Evolutionary conservation across 108 stramenopile species (phyloP).

Genomic region (Cyclotella choctawhatcheeana): DNA sequence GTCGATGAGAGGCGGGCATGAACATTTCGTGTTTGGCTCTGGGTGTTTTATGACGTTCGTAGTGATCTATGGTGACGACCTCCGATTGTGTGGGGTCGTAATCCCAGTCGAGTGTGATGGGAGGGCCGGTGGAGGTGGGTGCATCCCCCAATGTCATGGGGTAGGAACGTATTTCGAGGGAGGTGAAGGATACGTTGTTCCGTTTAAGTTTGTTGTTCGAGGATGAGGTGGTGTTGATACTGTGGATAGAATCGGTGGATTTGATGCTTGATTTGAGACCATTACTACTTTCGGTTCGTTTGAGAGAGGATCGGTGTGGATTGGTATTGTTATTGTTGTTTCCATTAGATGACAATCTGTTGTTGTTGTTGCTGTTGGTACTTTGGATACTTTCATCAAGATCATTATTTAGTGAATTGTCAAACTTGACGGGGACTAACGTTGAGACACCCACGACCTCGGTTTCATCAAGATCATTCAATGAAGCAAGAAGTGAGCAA

Average conservation of each 20-base stretch:
- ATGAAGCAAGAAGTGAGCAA: too few relatives aligned
- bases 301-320: neutral
- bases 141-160: constrained; percentile 28
- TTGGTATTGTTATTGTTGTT: too few relatives aligned
- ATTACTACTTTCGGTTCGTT: neutral
- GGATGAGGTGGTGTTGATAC: too few relatives aligned
- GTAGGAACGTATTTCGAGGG: constrained; percentile 44
- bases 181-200: constrained; percentile 33
- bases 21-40: constrained; percentile 44
- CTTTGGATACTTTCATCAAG: too few relatives aligned
- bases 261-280: neutral
- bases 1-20: constrained; percentile 48
- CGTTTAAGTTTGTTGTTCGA: constrained; percentile 9
- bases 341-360: too few relatives aligned
- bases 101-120: constrained; percentile 39
- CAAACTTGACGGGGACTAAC: neutral
- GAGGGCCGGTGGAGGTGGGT: constrained; percentile 24
- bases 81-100: constrained; percentile 26
- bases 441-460: neutral
- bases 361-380: too few relatives aligned
- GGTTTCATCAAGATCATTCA: too few relatives aligned
- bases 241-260: neutral
- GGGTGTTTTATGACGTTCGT: constrained; percentile 22
- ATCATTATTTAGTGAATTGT: too few relatives aligned
- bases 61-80: constrained; percentile 12